Conservation (phyloP, 192 early-diverging fungal species). For the Paraglomus occultum region DNA sequence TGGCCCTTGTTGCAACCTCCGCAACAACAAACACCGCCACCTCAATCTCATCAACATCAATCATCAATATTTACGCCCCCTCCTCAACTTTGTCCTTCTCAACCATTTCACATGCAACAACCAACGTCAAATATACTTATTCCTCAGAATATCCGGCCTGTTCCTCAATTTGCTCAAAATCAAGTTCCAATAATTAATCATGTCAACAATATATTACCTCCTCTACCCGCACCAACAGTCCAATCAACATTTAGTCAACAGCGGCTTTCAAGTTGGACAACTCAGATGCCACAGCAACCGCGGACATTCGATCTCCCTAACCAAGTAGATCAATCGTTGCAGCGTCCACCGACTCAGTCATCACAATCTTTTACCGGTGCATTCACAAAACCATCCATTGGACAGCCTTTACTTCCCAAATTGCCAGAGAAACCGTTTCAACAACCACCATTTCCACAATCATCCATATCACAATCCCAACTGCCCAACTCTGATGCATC, state of each 20-base stretch:
- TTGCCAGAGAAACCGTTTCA: neutral
- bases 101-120: neutral
- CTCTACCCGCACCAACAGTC: neutral
- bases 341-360: neutral
- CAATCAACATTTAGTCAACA: neutral
- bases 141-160: neutral
- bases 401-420: neutral
- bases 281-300: neutral
- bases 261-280: neutral
- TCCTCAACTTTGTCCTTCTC: neutral
- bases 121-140: neutral
- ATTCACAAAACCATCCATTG: neutral
- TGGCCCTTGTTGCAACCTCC: neutral
- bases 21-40: neutral
- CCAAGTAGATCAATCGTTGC: constrained; percentile 1
- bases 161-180: neutral
- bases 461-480: no score
- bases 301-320: neutral
- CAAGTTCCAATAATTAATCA: neutral
- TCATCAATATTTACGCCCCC: neutral
- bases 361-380: neutral
- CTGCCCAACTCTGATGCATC: no score
- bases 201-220: neutral
- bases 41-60: neutral
- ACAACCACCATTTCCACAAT: no score